These are phyloP conservation scores for Cryphonectria carpinicola DNA, from an alignment of 2,329 filamentous ascomycete species.

Conservation along the genomic window DNA sequence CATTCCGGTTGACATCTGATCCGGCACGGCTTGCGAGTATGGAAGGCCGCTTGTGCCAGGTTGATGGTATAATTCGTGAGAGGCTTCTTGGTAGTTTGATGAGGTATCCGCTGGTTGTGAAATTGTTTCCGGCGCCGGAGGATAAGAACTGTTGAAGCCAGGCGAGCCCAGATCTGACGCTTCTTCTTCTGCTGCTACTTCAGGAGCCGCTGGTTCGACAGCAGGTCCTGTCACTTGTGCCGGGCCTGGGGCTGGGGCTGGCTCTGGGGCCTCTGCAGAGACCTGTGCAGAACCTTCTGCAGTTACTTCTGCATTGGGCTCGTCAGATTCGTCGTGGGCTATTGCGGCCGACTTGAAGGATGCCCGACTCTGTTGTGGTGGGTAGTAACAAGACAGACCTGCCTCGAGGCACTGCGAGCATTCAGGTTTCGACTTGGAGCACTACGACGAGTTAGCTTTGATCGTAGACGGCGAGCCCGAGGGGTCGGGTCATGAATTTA, in stretches of 20 bases:
- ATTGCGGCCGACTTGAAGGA: slow-evolving; percentile 13
- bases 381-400: slow-evolving; percentile 28
- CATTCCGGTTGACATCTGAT: slow-evolving; percentile 10
- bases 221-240: slow-evolving; percentile 3
- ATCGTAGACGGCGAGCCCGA: not conserved
- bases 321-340: slow-evolving; percentile 12
- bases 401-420: slow-evolving; percentile 36
- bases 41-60: slow-evolving; percentile 33
- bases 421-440: slow-evolving; percentile 41
- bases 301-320: not conserved
- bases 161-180: slow-evolving; percentile 28
- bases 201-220: slow-evolving; percentile 3
- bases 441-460: slow-evolving; percentile 28
- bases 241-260: slow-evolving; percentile 4
- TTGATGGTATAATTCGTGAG: slow-evolving; percentile 37
- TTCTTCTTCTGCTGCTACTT: slow-evolving; percentile 15
- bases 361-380: slow-evolving; percentile 18
- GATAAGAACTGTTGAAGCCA: slow-evolving; percentile 22
- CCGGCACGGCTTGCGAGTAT: slow-evolving; percentile 32
- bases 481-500: slow-evolving; percentile 25
- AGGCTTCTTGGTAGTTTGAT: slow-evolving; percentile 26
- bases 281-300: not conserved
- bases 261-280: too few species aligned
- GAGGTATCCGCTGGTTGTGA: slow-evolving; percentile 31
- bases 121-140: slow-evolving; percentile 37